A percentile compares a stretch with the other conserved stretches of the same genome.
Conservation (phyloP, 139 green algal species). For the Deuterostichococcus epilithicus region DNA sequence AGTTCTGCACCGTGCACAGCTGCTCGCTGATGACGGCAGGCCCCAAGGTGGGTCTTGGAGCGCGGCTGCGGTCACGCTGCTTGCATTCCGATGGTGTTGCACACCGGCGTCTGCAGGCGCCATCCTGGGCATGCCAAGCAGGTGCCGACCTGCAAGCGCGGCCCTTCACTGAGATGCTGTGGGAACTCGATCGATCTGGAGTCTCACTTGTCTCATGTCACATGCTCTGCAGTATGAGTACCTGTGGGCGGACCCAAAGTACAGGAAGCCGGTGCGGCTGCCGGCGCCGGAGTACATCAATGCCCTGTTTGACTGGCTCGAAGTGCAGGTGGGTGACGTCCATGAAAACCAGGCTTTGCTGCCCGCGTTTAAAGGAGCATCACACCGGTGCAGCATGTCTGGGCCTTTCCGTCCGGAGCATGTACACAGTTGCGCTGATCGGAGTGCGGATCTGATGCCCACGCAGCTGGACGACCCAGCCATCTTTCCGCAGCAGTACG, state of each 20-base stretch:
- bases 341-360: slow-evolving; percentile 9
- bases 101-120: neutral
- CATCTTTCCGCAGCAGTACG: slow-evolving; percentile 88
- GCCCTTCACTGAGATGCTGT: too few species aligned
- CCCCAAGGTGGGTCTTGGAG: slow-evolving; percentile 62
- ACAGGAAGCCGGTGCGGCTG: slow-evolving; percentile 90
- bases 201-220: neutral
- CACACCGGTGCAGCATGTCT: neutral
- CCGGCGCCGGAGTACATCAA: slow-evolving; percentile 95
- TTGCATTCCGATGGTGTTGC: too few species aligned
- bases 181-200: too few species aligned
- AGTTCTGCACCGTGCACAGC: slow-evolving; percentile 86
- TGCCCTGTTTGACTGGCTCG: slow-evolving; percentile 96
- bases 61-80: too few species aligned
- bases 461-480: slow-evolving; percentile 81
- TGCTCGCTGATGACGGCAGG: slow-evolving; percentile 96
- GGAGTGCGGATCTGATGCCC: too few species aligned
- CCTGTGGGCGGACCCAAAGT: slow-evolving; percentile 93
- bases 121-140: too few species aligned
- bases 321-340: slow-evolving; percentile 82
- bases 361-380: neutral
- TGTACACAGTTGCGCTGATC: too few species aligned
- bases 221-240: slow-evolving; percentile 88
- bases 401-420: neutral
- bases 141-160: too few species aligned